Percentiles rank a stretch among this genome's conserved stretches.
Conservation (phyloP, 257 asterid species). For the Ophiorrhiza pumila region DNA sequence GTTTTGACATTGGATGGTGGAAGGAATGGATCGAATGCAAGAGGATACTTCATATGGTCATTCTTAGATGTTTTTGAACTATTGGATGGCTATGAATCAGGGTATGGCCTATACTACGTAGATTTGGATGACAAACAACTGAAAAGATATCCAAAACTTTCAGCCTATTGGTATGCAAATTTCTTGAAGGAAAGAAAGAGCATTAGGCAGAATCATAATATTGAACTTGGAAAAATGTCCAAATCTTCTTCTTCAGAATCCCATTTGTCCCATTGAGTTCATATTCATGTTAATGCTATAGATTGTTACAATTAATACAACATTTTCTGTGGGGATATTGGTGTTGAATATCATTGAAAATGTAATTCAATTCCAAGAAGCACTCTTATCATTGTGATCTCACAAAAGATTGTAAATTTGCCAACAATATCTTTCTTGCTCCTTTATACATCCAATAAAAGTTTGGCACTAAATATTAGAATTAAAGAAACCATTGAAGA, state of each 20-base stretch:
- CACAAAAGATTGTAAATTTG: no score
- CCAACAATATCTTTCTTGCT: no score
- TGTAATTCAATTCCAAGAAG: no score
- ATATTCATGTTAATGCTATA: neutral
- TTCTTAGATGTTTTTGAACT: conserved; percentile 41
- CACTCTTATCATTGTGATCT: no score
- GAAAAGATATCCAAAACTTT: conserved; percentile 41
- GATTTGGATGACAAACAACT: conserved; percentile 29
- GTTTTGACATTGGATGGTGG: neutral
- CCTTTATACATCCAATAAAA: no score
- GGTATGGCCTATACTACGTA: conserved; percentile 41
- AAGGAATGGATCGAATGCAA: conserved; percentile 41
- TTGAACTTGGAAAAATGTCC: neutral
- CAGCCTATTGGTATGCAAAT: conserved; percentile 21
- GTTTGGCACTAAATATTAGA: no score
- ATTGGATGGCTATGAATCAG: conserved; percentile 28
- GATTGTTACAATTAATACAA: no score
- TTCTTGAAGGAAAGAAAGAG: conserved; percentile 29
- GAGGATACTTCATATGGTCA: conserved; percentile 41
- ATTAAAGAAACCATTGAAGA: no score
- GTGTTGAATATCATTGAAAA: no score
- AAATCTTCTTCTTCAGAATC: neutral
- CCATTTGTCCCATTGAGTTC: neutral
- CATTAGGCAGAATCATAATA: neutral
- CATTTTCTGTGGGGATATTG: no score